phyloP scores from a whole-genome alignment of 192 early-diverging fungal genomes.

The Spinellus fusiger region DNA sequence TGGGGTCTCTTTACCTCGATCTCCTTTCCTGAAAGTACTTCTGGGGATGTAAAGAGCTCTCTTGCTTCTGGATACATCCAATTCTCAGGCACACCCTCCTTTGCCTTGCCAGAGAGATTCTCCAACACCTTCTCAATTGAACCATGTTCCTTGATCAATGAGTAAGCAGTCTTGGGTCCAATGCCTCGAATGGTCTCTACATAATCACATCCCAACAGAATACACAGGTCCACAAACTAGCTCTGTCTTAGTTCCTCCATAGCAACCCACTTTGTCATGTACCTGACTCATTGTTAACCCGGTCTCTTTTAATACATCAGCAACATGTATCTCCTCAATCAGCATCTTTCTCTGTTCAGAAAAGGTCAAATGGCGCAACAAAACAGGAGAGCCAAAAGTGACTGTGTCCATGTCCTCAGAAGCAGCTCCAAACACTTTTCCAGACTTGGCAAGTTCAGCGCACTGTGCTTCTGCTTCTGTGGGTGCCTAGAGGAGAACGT shows the following conservation, averaged over 20 bases:
- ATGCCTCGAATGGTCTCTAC: conserved; percentile 92
- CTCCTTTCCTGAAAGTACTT: conserved; percentile 60
- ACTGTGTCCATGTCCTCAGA: conserved; percentile 99
- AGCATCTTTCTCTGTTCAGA: conserved; percentile 86
- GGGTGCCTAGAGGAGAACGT: conserved; percentile 56
- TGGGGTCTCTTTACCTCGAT: conserved; percentile 75
- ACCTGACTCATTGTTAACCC: conserved; percentile 69
- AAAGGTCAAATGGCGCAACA: conserved; percentile 90
- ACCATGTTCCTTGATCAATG: conserved; percentile 79
- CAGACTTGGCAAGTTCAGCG: conserved; percentile 80
- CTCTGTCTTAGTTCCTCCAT: not conserved
- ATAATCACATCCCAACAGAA: conserved; percentile 97
- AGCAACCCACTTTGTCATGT: not conserved
- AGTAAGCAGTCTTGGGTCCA: conserved; percentile 80
- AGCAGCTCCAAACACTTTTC: conserved; percentile 91
- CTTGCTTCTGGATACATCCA: conserved; percentile 92
- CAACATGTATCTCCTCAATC: conserved; percentile 81
- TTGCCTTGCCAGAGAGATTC: conserved; percentile 64
- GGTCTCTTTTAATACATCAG: conserved; percentile 77
- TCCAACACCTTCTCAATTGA: conserved; percentile 75
- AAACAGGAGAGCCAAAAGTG: conserved; percentile 83
- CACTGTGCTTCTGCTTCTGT: conserved; percentile 98
- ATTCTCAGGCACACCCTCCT: conserved; percentile 75
- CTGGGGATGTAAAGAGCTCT: conserved; percentile 77
- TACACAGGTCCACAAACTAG: conserved; percentile 96